Percentiles rank a stretch among this genome's conserved stretches.
phyloP scores from a whole-genome alignment of 768 basidiomycete species.

The Dacryopinax primogenitus region DNA sequence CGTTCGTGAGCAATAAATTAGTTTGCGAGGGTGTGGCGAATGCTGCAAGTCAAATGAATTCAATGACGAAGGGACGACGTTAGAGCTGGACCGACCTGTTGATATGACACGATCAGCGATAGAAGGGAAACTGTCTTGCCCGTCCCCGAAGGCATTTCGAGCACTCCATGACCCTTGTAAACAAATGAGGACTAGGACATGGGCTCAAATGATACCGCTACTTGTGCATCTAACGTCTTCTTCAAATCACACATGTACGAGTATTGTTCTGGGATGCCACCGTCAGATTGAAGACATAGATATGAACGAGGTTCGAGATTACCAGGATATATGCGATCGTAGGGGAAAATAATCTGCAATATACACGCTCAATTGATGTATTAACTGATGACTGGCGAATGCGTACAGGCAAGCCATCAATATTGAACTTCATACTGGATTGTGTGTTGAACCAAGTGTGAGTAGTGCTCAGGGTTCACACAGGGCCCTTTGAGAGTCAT shows the following conservation, averaged over 20 bases:
- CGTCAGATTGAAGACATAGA: too few relatives aligned
- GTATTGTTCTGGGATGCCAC: constrained; percentile 67
- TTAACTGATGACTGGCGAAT: constrained; percentile 18
- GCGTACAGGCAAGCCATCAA: constrained; percentile 64
- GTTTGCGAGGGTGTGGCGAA: constrained; percentile 80
- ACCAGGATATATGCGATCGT: constrained; percentile 94
- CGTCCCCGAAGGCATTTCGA: constrained; percentile 99
- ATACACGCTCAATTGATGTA: constrained; percentile 12
- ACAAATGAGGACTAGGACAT: background rate
- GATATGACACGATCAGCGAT: constrained; percentile 92
- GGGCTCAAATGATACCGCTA: constrained; percentile 26
- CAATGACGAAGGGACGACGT: background rate
- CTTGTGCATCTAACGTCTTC: constrained; percentile 86
- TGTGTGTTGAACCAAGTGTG: too few relatives aligned
- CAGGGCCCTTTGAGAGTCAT: background rate
- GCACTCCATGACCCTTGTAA: constrained; percentile 86
- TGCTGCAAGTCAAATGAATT: constrained; percentile 39
- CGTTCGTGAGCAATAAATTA: constrained; percentile 97
- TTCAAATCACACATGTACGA: constrained; percentile 99
- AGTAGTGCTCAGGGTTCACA: background rate
- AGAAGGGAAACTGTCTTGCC: constrained; percentile 96
- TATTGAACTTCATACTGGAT: constrained; percentile 64
- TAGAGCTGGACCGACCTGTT: constrained; percentile 50
- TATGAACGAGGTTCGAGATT: too few relatives aligned
- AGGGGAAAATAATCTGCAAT: constrained; percentile 72